Conservation (phyloP, 805 yeast genomes). For the Scheffersomyces stipitis region DNA sequence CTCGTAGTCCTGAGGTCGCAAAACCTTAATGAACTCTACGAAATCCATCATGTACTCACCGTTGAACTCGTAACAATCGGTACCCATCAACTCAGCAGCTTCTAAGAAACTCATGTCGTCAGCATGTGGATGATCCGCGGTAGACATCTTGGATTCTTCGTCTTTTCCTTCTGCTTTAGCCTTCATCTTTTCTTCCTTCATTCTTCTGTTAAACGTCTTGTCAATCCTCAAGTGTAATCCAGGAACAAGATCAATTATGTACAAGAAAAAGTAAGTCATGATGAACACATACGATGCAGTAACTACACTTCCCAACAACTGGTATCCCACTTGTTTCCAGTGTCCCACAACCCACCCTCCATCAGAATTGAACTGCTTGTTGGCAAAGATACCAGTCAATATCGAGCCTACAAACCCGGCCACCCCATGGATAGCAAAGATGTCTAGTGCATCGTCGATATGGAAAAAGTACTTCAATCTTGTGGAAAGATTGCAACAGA, state of each 20-base stretch:
- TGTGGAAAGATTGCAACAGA: conserved; percentile 36
- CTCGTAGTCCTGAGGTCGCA: conserved; percentile 35
- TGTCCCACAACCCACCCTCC: conserved; percentile 45
- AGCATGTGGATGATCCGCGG: conserved; percentile 11
- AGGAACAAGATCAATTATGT: conserved; percentile 38
- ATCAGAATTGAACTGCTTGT: conserved; percentile 24
- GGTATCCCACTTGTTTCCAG: conserved; percentile 48
- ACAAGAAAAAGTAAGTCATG: conserved; percentile 29
- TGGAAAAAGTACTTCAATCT: conserved; percentile 37
- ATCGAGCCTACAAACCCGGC: conserved; percentile 42
- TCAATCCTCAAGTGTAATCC: conserved; percentile 44
- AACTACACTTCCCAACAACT: conserved; percentile 35
- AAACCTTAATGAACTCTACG: conserved; percentile 37
- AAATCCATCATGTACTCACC: conserved; percentile 43
- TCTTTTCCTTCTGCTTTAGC: conserved; percentile 2
- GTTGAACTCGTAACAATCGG: conserved; percentile 40
- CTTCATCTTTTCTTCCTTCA: conserved; percentile 13
- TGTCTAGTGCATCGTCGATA: conserved; percentile 45
- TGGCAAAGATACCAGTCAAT: conserved; percentile 42
- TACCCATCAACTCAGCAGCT: conserved; percentile 33
- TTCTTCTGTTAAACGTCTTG: conserved; percentile 34
- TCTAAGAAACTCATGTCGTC: conserved; percentile 19
- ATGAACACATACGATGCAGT: conserved; percentile 35
- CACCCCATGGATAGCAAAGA: conserved; percentile 44
- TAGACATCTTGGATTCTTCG: conserved; percentile 1